Evolutionary conservation across 139 green algal species (phyloP).

Genomic region (Desmodesmus armatus): DNA sequence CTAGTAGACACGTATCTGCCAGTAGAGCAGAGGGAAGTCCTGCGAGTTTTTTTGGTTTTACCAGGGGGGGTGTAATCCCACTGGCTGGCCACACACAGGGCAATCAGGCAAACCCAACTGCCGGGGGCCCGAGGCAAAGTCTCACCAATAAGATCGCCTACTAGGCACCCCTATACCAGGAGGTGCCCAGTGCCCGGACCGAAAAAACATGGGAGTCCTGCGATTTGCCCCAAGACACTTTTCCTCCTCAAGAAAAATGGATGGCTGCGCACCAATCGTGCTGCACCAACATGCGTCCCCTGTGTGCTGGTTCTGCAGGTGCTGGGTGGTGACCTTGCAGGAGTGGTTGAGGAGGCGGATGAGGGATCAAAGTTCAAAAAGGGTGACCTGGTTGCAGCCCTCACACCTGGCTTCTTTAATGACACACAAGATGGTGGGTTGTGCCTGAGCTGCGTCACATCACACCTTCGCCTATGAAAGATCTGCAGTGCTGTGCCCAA

Average conservation of each 20-base stretch:
- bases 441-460: neutral
- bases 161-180: neutral
- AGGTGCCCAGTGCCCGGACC: neutral
- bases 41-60: no score
- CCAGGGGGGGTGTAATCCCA: no score
- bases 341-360: conserved; percentile 34
- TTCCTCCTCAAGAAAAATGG: neutral
- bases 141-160: neutral
- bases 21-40: no score
- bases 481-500: neutral
- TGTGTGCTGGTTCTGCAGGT: neutral
- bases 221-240: neutral
- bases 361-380: conserved; percentile 25
- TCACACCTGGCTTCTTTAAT: conserved; percentile 11
- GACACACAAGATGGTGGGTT: conserved; percentile 37
- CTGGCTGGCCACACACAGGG: no score
- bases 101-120: no score
- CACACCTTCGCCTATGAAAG: no score
- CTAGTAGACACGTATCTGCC: no score
- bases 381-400: conserved; percentile 21
- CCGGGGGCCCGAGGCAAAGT: no score
- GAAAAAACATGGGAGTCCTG: neutral
- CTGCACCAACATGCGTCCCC: neutral
- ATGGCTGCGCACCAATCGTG: neutral
- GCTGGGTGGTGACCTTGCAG: conserved; percentile 36